A percentile compares a stretch with the other conserved stretches of the same genome.
phyloP scores from a whole-genome alignment of 2,329 filamentous ascomycete species.

The Neofusicoccum cordaticola region DNA sequence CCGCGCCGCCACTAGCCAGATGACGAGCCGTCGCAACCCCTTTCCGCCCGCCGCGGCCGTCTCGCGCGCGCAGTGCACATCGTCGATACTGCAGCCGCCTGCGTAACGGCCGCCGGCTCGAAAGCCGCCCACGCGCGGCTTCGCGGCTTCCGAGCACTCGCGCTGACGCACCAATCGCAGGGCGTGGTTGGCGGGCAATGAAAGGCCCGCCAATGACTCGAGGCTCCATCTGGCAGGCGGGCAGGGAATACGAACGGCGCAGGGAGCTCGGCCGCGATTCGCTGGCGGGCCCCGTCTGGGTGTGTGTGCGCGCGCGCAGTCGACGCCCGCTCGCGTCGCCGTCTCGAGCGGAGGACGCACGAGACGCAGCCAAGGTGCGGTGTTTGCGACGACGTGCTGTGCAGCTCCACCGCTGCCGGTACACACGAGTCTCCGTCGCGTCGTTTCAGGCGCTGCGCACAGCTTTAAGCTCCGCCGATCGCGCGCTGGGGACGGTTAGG shows the following conservation, averaged over 20 bases:
- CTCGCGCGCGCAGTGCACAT: neutral
- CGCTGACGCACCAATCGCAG: neutral
- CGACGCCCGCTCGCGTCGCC: constrained; percentile 6
- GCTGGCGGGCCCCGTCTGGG: neutral
- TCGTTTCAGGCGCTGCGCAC: constrained; percentile 9
- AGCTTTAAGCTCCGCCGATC: constrained; percentile 7
- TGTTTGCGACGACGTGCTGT: constrained; percentile 11
- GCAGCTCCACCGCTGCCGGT: neutral
- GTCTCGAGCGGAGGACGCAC: constrained; percentile 8
- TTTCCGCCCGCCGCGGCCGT: neutral
- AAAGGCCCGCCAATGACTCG: neutral
- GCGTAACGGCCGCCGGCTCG: constrained; percentile 1
- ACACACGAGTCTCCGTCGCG: neutral
- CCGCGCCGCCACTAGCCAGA: neutral
- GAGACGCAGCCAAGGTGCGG: constrained; percentile 9
- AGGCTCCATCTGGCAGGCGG: neutral
- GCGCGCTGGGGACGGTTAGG: neutral
- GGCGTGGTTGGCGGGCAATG: neutral
- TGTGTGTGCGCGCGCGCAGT: neutral
- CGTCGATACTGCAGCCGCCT: neutral
- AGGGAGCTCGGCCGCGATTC: neutral
- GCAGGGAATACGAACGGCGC: constrained; percentile 9
- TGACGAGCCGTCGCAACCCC: neutral
- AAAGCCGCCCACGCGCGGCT: neutral
- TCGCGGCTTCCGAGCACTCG: neutral